Base-by-base conservation (phyloP, 148 eudicot species). In the Spergularia marina region DNA sequence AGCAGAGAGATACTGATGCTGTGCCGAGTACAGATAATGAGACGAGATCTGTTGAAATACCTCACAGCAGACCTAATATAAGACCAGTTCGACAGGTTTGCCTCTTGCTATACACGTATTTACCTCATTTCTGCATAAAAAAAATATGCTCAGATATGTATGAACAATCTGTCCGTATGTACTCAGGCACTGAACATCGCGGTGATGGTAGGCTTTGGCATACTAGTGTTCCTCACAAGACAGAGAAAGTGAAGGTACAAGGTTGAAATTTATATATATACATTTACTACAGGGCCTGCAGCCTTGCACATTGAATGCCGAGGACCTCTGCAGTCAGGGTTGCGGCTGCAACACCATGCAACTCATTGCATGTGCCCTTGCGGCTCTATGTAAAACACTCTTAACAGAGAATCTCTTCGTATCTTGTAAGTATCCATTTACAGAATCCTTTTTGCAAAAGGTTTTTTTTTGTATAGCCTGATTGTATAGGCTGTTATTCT, bases 171-270 rank as follows among this genome's bases (percentile, higher is more conserved):
- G 10, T 20, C 12, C 8, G 12, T 49, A 65, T 44, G 36, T 81
- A 77, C 20, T 17, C 87, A 94, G 98, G 88, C 78, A 71, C 57
- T 94, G 71, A 91, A 89, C 80, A 74, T 94, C 18, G 96, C 88
- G 52, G 63, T 87, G 64, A 86, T 91, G 87, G 79, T 85, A 65
- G 96, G 93, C 40, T 94, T 94, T 80, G 98, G 98, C 69, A 61
- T 86, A 53, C 86, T 94, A 57, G 93, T 91, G 77, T 71, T 94
- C 41, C 78, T 94, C 60, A 86, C 89, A 6, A 87, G 98, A 78
- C 88, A 90, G 77, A 84, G 84, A 73, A 87, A 87, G 47, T 85
- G 84, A 78, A 74, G 91, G 91, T 86, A 41, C 47, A 53, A 39
- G 67, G 36, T 1, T 30, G 36, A 30, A 30, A 30, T 30, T 1